Evolutionary conservation across 2,329 filamentous ascomycete genomes (phyloP), one percentile per base, ranked within the genome.

Genomic region (Scedosporium aurantiacum): DNA sequence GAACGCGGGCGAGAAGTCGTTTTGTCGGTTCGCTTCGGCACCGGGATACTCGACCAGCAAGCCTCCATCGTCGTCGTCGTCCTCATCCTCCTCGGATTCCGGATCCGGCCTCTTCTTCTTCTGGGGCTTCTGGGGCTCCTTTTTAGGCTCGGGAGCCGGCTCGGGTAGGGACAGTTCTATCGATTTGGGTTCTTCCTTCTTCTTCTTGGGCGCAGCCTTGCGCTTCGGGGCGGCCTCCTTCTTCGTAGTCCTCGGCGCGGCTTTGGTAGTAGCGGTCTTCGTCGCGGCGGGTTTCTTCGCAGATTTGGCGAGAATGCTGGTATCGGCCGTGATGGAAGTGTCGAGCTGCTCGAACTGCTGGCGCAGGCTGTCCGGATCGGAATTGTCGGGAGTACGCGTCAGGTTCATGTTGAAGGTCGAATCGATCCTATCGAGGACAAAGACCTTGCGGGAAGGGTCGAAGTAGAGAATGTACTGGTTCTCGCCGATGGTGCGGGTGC

Each of bases 341-440:
- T 79, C 77, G 43, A 94, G 79, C 63, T 90, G 89, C 8, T 84
- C 79, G 69, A 90, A 86, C 68, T 87, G 80, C 58, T 84, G 80
- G 57, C 83, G 80, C 47, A 95, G 78, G 67, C 81, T 83, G 32
- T 82, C 81, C 60, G 80, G 74, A 66, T 90, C 83, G 60, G 79
- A 76, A 67, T 87, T 86, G 65, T 79, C 82, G 2, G 88, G 89
- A 14, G 85, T 85, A 61, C 81, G 84, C 60, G 83, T 85, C 60
- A 96, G 75, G 72, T 96, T 97, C 87, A 96, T 92, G 68, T 90
- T 87, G 74, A 96, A 88, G 45, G 86, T 86, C n/a, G 86, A 88
- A 70, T 90, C 84, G 61, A 97, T 78, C 59, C 85, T 85, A 75
- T 97, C 91, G 61, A 97, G 80, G 28, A 94, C 85, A 66, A 94